Evolutionary conservation across 2,329 filamentous ascomycete species (phyloP).

Genomic region (Colletotrichum ledebouriae): DNA sequence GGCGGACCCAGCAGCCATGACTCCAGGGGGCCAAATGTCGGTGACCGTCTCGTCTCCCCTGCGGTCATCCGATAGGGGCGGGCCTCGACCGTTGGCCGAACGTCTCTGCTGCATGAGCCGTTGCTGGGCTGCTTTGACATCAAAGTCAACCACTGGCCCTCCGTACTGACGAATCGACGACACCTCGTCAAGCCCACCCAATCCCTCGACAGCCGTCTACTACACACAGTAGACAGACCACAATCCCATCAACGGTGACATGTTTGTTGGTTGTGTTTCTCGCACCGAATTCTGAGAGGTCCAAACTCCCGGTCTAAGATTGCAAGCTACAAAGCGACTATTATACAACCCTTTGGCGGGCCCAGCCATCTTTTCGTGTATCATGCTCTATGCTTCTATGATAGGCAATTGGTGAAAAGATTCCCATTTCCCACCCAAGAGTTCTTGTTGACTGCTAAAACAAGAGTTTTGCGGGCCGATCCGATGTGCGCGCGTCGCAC

Average conservation of each 20-base stretch:
- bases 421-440: slow-evolving; percentile 37
- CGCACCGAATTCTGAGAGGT: neutral
- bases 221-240: too few relatives aligned
- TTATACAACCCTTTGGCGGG: slow-evolving; percentile 49
- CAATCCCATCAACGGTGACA: neutral
- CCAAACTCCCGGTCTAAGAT: slow-evolving; percentile 56
- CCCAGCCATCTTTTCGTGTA: slow-evolving; percentile 43
- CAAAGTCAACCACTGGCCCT: slow-evolving; percentile 17
- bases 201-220: too few relatives aligned
- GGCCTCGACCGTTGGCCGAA: neutral
- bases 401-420: slow-evolving; percentile 43
- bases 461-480: slow-evolving; percentile 37
- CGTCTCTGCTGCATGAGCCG: slow-evolving; percentile 9
- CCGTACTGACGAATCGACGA: neutral
- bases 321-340: slow-evolving; percentile 48
- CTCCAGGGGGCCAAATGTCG: slow-evolving; percentile 39
- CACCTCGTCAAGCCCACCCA: too few relatives aligned
- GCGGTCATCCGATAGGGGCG: slow-evolving; percentile 19
- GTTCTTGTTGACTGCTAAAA: slow-evolving; percentile 38
- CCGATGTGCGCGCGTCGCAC: slow-evolving; percentile 26
- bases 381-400: slow-evolving; percentile 46
- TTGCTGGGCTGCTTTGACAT: slow-evolving; percentile 30
- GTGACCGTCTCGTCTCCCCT: slow-evolving; percentile 13
- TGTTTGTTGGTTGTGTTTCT: neutral
- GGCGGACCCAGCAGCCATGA: slow-evolving; percentile 11